Evolutionary conservation across 768 basidiomycete species (phyloP), one percentile per base, ranked within the genome.

Genomic region (Inosperma sp.): DNA sequence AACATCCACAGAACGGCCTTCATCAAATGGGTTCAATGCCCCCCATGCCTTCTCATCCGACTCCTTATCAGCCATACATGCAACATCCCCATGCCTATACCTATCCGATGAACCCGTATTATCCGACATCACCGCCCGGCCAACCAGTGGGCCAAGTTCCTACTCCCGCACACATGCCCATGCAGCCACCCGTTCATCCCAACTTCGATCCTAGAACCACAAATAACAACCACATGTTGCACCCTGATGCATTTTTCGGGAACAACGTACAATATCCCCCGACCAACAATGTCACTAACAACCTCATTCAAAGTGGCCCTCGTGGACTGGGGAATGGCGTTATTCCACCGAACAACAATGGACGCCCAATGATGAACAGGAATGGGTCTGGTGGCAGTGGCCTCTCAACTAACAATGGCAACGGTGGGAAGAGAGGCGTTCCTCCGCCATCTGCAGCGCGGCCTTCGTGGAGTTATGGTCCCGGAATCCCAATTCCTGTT

Each of bases 381-480:
- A 51, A 35, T 23, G 36, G 34, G 21, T 44, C 52, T 29, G 59
- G 68, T 27, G 62, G 63, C 43, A 61, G 66, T 53, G 48, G 48
- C 51, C 48, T 43, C 42, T 49, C 56, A 40, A 39, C 23, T 43
- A 58, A 68, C 61, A 58, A 67, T 62, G 59, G 56, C 5, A 73
- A 67, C 54, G 66, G 65, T 14, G 56, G 21, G 66, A 72, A 61
- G 59, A 65, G 31, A 52, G 61, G 54, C 35, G 59, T n/a, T n/a
- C 56, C 68, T 22, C 65, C 72, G 17, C 71, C 74, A 8, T 70
- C 75, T 41, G 67, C 26, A 27, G 23, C 75, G 17, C 69, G 79
- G 42, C 67, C 73, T 42, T 68, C 79, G n/a, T 88, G 86, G 84
- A 87, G 78, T 62, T 86, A 80, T 59, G 85, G 85, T 1, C 79